Base-by-base conservation (phyloP, 1,139 yeast species). In the Yamadazyma spencermartinsiae region DNA sequence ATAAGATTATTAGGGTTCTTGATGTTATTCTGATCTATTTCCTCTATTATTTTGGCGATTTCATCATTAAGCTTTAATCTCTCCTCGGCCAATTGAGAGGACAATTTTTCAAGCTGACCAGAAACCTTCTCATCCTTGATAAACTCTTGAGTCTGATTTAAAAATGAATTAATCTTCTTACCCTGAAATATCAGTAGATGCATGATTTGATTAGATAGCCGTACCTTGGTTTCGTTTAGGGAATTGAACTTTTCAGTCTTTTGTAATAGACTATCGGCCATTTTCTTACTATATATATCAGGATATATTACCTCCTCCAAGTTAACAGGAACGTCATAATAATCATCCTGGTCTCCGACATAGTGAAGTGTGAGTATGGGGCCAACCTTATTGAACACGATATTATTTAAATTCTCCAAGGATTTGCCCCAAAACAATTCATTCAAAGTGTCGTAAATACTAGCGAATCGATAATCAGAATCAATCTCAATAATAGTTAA, bases 351-450 rank as follows among this genome's bases (percentile, higher is more conserved):
- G 31, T 66, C 70, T 8, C 61, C 61, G n/a, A 50, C 43, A 11
- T 68, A 51, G 33, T 60, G 65, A 15, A 68, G 43, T 0, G 72
- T 62, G n/a, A 71, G 46, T 1, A 69, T 40, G 2, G 65, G 64
- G 2, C 70, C 62, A 12, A 67, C 47, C 4, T 47, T 41, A 5
- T 50, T 49, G 35, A 67, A 61, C 20, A 60, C 46, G 31, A 68
- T 55, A 23, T 48, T 49, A 6, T 72, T 72, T 4, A 65, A 43
- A 33, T 47, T 50, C 20, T 60, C 62, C 25, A 56, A 55, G 31
- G 61, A 65, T 16, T 60, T 65, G 21, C 55, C 58, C 76, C 76
- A 70, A 38, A 72, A 66, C 41, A 71, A 51, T 30, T 53, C 59
- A 46, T 63, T 61, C 35, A 72, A 55, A 0, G 69, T 52, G 31